phyloP scores from a whole-genome alignment of 1,284 basidiomycete species.

The Ceratobasidium papillatum region DNA sequence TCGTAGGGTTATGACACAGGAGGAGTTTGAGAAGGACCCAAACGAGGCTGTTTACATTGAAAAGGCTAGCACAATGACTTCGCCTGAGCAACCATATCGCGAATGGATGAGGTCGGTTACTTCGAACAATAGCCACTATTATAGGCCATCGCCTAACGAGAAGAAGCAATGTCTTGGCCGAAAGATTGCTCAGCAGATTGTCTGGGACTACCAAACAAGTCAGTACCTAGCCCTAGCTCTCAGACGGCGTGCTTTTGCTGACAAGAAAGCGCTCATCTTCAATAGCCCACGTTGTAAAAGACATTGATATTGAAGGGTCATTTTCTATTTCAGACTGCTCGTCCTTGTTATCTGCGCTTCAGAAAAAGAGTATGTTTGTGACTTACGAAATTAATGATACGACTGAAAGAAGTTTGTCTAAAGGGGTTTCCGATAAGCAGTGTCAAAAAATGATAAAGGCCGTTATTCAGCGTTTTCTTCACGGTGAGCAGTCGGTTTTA shows the following conservation, averaged over 20 bases:
- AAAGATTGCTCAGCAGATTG: constrained; percentile 33
- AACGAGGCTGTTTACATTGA: neutral
- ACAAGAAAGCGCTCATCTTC: neutral
- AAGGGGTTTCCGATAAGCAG: constrained; percentile 32
- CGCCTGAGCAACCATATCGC: neutral
- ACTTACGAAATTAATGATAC: too few species aligned
- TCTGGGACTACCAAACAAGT: constrained; percentile 34
- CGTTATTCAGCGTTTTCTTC: constrained; percentile 30
- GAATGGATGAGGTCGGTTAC: constrained; percentile 9
- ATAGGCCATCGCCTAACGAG: neutral
- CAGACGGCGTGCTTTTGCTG: neutral
- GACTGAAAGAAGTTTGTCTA: neutral
- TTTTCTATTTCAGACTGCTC: constrained; percentile 29
- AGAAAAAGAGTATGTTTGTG: constrained; percentile 17
- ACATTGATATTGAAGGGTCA: constrained; percentile 19
- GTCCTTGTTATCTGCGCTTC: constrained; percentile 27
- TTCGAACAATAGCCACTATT: constrained; percentile 16
- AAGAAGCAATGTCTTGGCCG: constrained; percentile 29
- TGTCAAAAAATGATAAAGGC: constrained; percentile 34
- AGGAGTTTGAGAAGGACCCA: neutral
- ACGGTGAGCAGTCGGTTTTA: neutral
- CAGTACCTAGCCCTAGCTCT: too few species aligned
- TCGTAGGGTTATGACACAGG: constrained; percentile 4
- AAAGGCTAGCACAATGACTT: neutral
- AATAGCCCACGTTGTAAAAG: constrained; percentile 4